These are phyloP conservation scores for Leccinum fibrillosum DNA, from an alignment of 768 basidiomycete genomes.

Conservation along the genomic window DNA sequence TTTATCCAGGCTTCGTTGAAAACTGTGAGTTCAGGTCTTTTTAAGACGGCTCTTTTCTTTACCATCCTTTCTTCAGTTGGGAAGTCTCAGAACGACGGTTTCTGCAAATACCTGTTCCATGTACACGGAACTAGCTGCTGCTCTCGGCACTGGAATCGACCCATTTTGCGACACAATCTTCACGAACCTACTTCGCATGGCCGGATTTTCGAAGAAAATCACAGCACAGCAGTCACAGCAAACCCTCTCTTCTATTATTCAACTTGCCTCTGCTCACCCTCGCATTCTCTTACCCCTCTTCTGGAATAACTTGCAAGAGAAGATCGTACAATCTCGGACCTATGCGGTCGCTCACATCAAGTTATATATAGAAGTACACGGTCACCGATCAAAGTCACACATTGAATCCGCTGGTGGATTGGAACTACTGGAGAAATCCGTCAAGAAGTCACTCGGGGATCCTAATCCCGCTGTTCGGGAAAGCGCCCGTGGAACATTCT, in stretches of 20 bases:
- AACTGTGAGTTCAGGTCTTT: slow-evolving; percentile 53
- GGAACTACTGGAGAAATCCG: slow-evolving; percentile 68
- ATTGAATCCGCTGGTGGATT: slow-evolving; percentile 70
- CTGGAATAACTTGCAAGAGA: slow-evolving; percentile 70
- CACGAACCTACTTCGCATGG: slow-evolving; percentile 79
- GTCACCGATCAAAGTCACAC: slow-evolving; percentile 51
- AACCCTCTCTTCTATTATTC: slow-evolving; percentile 63
- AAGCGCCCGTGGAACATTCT: slow-evolving; percentile 67
- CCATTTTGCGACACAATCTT: slow-evolving; percentile 75
- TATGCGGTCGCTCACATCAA: slow-evolving; percentile 70
- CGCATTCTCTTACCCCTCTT: slow-evolving; percentile 67
- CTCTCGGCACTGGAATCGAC: slow-evolving; percentile 70
- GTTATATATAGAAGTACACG: slow-evolving; percentile 72
- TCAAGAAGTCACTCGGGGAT: slow-evolving; percentile 75
- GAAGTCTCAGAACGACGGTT: slow-evolving; percentile 89
- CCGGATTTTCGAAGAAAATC: slow-evolving; percentile 90
- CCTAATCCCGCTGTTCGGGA: slow-evolving; percentile 79
- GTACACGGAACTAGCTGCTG: slow-evolving; percentile 67
- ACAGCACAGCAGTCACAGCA: slow-evolving; percentile 82
- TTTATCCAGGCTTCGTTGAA: slow-evolving; percentile 84
- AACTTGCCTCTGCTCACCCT: slow-evolving; percentile 66
- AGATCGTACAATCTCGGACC: slow-evolving; percentile 70
- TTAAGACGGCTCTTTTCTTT: background rate
- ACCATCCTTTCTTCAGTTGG: slow-evolving; percentile 48
- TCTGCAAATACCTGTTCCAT: slow-evolving; percentile 73